phyloP scores from a whole-genome alignment of 2,329 filamentous ascomycete species.

The Beauveria caledonica region DNA sequence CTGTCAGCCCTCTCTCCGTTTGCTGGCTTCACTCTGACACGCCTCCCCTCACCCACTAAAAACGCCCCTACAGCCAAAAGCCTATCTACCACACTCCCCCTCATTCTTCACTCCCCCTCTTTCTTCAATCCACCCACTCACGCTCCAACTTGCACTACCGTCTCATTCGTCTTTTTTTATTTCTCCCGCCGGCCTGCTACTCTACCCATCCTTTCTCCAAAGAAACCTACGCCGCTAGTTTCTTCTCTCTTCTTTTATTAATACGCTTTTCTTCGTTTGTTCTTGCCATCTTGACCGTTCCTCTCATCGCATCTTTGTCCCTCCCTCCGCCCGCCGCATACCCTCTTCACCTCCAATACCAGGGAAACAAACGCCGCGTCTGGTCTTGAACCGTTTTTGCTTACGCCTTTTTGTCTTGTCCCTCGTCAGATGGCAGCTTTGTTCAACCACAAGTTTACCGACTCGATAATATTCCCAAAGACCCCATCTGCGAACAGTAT shows the following conservation, averaged over 20 bases:
- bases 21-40: not conserved
- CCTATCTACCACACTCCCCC: slow-evolving; percentile 4
- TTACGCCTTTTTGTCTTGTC: slow-evolving; percentile 23
- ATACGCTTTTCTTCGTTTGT: not conserved
- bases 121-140: not conserved
- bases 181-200: slow-evolving; percentile 1
- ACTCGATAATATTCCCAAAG: slow-evolving; percentile 19
- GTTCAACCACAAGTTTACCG: slow-evolving; percentile 24
- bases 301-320: not conserved
- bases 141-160: slow-evolving; percentile 4
- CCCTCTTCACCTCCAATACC: not conserved
- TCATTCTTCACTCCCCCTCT: not conserved
- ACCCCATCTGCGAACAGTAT: slow-evolving; percentile 18
- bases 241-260: not conserved
- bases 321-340: not conserved
- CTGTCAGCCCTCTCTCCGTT: not conserved
- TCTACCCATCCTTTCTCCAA: slow-evolving; percentile 3
- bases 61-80: not conserved
- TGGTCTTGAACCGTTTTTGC: not conserved
- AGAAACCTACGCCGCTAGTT: slow-evolving; percentile 1
- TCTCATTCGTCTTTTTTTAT: slow-evolving; percentile 9
- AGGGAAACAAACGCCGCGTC: not conserved
- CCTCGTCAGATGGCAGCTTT: slow-evolving; percentile 39
- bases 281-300: slow-evolving; percentile 1
- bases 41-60: not conserved